Evolutionary conservation across 805 yeast species (phyloP), one percentile per base, ranked within the genome.

Genomic region (Wickerhamiella azyma): DNA sequence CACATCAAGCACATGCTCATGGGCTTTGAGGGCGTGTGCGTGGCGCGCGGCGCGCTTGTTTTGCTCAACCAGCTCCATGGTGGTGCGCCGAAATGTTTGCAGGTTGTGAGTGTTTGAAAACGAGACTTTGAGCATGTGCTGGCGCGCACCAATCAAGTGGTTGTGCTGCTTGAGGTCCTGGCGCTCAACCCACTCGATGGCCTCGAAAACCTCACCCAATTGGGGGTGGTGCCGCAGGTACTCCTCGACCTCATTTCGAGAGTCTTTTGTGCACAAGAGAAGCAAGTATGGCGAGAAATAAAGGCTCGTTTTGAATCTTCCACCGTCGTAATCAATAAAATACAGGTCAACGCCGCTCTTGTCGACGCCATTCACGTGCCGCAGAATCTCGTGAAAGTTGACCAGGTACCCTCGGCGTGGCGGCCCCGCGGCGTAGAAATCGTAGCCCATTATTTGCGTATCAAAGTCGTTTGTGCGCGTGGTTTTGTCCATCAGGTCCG

Each of bases 261-360:
- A 63, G 14, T 68, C 68, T 18, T 58, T 53, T 52, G 73, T 67
- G 52, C 85, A 76, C 2, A 76, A 70, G 9, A 92, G 65, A 43
- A 81, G 74, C 57, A 92, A 83, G 61, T 92, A 92, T 0, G 99
- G 99, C 54, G 85, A 86, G 59, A 75, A 84, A 48, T 74, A 81
- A 11, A 84, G 63, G 0, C 94, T 81, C 3, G 86, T 79, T 59
- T 89, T 92, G 68, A 94, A 92, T 38, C 83, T 77, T 6, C 96
- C 98, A 41, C 99, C 99, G 60, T 88, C 96, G 56, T 85, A 95
- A 60, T 88, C 97, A 7, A 92, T 64, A 55, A 94, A 92, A 59
- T 94, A 94, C 62, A 81, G 86, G 55, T 92, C 96, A 2, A 89
- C 96, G 2, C 89, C 98, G 0, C 96, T 75, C 30, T 74, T 68